Evolutionary conservation across 306 rosid genomes (phyloP).

Genomic region (Medicago lupulina): DNA sequence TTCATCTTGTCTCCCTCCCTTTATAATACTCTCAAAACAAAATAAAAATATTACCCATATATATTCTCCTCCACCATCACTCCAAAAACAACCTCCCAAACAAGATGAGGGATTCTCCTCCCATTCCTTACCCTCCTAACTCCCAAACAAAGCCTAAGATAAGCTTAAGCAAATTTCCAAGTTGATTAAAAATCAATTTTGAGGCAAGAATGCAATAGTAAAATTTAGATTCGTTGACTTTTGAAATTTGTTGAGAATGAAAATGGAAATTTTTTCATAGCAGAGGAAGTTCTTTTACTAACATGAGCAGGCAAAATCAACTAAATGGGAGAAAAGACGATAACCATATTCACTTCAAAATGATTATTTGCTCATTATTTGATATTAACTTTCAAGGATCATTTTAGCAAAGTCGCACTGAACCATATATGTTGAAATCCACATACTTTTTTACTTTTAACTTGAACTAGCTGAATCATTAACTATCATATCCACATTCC

Average conservation of each 20-base stretch:
- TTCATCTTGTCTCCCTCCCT: not conserved
- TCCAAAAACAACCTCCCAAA: not conserved
- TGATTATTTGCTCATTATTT: not conserved
- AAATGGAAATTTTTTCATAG: not conserved
- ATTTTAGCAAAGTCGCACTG: slow-evolving; percentile 1
- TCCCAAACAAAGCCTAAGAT: not conserved
- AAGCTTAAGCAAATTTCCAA: not conserved
- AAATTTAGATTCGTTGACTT: not conserved
- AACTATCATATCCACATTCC: slow-evolving; percentile 3
- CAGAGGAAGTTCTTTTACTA: not conserved
- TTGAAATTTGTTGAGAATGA: slow-evolving; percentile 9
- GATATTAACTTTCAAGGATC: not conserved
- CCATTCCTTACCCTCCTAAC: not conserved
- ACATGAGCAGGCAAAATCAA: not conserved
- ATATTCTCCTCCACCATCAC: not conserved
- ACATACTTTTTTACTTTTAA: not conserved
- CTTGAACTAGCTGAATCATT: slow-evolving; percentile 11
- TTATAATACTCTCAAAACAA: not conserved
- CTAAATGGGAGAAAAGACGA: not conserved
- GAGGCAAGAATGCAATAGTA: not conserved
- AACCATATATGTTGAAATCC: not conserved
- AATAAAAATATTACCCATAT: not conserved
- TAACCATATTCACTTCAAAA: slow-evolving; percentile 14
- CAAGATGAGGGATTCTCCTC: not conserved
- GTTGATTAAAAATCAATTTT: slow-evolving; percentile 30